Evolutionary conservation across 2,329 filamentous ascomycete genomes (phyloP), one percentile per base, ranked within the genome.

Genomic region (Aspergillus tamarii): DNA sequence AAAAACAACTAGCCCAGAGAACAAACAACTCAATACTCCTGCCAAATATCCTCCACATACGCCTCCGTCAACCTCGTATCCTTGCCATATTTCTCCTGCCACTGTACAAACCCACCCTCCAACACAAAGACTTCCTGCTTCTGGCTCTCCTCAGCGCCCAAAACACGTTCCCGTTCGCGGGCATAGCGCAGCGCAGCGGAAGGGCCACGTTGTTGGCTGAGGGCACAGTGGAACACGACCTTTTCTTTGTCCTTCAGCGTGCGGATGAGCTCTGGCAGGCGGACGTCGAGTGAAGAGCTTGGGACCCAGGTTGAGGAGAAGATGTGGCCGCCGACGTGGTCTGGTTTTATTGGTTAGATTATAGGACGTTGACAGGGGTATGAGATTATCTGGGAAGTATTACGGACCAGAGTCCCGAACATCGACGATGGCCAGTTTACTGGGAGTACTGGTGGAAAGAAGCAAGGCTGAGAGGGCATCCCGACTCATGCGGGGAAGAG

Each of bases 251-350:
- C 88, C 68, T 88, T 83, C 55, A 97, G 85, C 50, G 86, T 88
- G 62, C 92, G 88, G 14, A 96, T 84, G n/a, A 99, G 87, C 67
- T 93, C 92, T 0, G 94, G 91, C 77, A 95, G 87, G 69, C 85
- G 88, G 74, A 87, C 86, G 72, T 96, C 92, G 56, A 98, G 86
- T 21, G 88, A 87, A 53, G 80, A 81, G 57, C 87, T 91, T 0
- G 95, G 93, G 14, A 92, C 85, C 83, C 97, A 92, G 58, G 85
- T 87, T 39, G 89, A 91, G 64, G 88, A 87, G 64, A 84, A 84
- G 79, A 98, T 97, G 80, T 97, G 94, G 36, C 94, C 94, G 69
- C 94, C 94, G 55, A 97, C 85, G 79, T 95, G 89, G 79, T 98
- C 94, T 93, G 69, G 8, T 43, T 3, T 56, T 4, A n/a, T 23